These are phyloP conservation scores for Pontederia paniculata DNA, from an alignment of 176 grass and related monocot genomes.

Conservation along the genomic window DNA sequence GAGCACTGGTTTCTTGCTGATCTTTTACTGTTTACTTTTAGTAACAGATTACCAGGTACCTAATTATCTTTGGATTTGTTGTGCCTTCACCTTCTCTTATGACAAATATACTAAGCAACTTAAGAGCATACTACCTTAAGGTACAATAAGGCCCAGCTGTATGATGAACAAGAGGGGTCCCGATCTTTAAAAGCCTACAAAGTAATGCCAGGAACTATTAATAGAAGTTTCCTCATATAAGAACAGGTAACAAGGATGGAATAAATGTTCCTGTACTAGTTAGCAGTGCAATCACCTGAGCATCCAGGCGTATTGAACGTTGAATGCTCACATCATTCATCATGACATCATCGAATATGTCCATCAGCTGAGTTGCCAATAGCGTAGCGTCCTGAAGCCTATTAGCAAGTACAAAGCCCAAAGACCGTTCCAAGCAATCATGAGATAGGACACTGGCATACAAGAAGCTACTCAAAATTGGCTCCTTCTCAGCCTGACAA, in stretches of 20 bases:
- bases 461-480: constrained; percentile 93
- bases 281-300: constrained; percentile 45
- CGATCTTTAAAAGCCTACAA: constrained; percentile 84
- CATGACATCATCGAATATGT: constrained; percentile 94
- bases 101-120: too few species aligned
- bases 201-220: not conserved
- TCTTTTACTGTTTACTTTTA: too few species aligned
- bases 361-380: constrained; percentile 85
- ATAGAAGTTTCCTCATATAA: not conserved
- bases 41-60: too few species aligned
- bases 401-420: constrained; percentile 86
- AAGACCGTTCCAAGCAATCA: constrained; percentile 65
- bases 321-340: constrained; percentile 68
- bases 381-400: constrained; percentile 91
- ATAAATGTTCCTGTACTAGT: constrained; percentile 4
- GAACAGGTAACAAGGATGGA: constrained; percentile 6
- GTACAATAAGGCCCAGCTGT: constrained; percentile 92
- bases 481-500: constrained; percentile 86
- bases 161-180: constrained; percentile 92
- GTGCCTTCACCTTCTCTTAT: too few species aligned
- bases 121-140: constrained; percentile 43
- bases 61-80: too few species aligned
- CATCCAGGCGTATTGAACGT: constrained; percentile 85
- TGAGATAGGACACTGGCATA: constrained; percentile 87
- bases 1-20: too few species aligned